phyloP scores from a whole-genome alignment of 2,329 filamentous ascomycete genomes.

The Huntiella omanensis region DNA sequence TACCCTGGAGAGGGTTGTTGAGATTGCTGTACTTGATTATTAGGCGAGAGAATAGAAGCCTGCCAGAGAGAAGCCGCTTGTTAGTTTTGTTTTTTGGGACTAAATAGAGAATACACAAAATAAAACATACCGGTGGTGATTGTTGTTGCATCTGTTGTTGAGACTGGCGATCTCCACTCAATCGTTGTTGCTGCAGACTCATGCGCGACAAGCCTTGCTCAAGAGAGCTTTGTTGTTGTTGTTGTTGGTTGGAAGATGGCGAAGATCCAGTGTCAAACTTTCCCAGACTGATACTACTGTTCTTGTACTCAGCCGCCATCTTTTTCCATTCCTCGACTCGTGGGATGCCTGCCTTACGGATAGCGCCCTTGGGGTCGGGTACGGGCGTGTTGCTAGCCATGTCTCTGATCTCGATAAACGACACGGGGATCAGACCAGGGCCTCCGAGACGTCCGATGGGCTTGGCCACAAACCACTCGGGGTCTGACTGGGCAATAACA shows the following conservation, averaged over 20 bases:
- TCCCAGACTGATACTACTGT: slow-evolving; percentile 90
- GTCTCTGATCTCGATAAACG: slow-evolving; percentile 89
- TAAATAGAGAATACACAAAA: not conserved
- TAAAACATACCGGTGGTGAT: not conserved
- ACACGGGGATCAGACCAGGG: slow-evolving; percentile 86
- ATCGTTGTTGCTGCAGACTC: slow-evolving; percentile 19
- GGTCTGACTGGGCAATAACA: slow-evolving; percentile 94
- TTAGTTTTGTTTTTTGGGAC: not conserved
- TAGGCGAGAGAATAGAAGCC: not conserved
- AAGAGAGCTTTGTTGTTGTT: slow-evolving; percentile 21
- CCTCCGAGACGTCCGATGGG: slow-evolving; percentile 95
- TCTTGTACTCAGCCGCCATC: slow-evolving; percentile 98
- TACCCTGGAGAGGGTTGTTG: slow-evolving; percentile 1
- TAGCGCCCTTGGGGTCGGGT: slow-evolving; percentile 63
- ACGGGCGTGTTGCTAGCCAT: slow-evolving; percentile 77
- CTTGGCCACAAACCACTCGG: slow-evolving; percentile 98
- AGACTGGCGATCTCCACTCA: slow-evolving; percentile 6
- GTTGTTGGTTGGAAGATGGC: slow-evolving; percentile 14
- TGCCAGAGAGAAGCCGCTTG: not conserved
- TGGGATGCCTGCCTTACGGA: slow-evolving; percentile 75
- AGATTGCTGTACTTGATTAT: not conserved
- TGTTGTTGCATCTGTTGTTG: slow-evolving; percentile 9
- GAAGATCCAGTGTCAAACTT: slow-evolving; percentile 51
- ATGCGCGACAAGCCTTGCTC: slow-evolving; percentile 40
- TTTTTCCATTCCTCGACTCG: slow-evolving; percentile 98